Conservation (phyloP, 2,329 filamentous ascomycete genomes). For the Proliferodiscus dingleyae region DNA sequence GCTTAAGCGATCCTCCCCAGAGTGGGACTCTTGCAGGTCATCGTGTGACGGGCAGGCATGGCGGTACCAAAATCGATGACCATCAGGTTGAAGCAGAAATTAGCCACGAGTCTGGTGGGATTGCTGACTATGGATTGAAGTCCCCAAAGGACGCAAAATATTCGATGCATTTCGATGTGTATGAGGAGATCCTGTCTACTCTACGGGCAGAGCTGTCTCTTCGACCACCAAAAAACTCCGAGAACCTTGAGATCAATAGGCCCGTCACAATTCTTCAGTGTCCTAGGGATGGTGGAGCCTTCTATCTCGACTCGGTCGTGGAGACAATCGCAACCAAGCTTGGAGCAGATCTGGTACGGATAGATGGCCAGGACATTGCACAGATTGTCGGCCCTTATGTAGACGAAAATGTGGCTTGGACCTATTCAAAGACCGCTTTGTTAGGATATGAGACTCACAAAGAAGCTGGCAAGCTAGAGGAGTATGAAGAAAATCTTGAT, state of each 20-base stretch:
- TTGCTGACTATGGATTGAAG: conserved; percentile 14
- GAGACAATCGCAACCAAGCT: conserved; percentile 57
- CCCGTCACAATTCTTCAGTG: conserved; percentile 56
- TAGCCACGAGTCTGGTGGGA: conserved; percentile 2
- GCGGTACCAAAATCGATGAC: background rate
- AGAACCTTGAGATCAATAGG: conserved; percentile 40
- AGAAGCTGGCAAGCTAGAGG: conserved; percentile 48
- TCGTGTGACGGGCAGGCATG: background rate
- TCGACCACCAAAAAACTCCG: conserved; percentile 35
- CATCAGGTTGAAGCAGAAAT: conserved; percentile 2
- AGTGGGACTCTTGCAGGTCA: conserved; percentile 21
- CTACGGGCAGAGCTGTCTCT: conserved; percentile 46
- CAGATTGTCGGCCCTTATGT: conserved; percentile 66
- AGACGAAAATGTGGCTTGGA: conserved; percentile 51
- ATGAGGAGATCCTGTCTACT: conserved; percentile 39
- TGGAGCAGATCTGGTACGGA: conserved; percentile 59
- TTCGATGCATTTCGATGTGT: conserved; percentile 27
- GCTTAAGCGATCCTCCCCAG: conserved; percentile 12
- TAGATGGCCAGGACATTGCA: conserved; percentile 67
- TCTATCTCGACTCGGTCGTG: conserved; percentile 56
- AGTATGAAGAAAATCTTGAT: conserved; percentile 42
- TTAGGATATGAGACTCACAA: conserved; percentile 53
- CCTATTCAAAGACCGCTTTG: conserved; percentile 44
- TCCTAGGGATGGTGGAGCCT: conserved; percentile 49
- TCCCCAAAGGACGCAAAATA: conserved; percentile 23